Evolutionary conservation across 2,329 filamentous ascomycete species (phyloP).

Genomic region (Sporothrix curviconia): DNA sequence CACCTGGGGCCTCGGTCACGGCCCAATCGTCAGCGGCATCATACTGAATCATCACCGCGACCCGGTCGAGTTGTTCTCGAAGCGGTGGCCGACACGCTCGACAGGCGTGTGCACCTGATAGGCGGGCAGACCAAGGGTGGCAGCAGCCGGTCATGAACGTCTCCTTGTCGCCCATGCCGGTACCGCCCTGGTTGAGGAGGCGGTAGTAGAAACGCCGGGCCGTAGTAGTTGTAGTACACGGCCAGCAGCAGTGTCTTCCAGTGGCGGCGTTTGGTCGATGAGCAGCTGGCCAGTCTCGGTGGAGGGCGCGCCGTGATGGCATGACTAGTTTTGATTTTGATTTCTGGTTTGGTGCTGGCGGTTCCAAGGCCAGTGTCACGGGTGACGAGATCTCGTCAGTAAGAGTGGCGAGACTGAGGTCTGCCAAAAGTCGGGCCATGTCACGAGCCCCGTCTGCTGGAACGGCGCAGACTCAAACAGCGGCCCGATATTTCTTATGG

Average conservation of each 20-base stretch:
- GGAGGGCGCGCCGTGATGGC: constrained; percentile 27
- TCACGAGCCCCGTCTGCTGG: constrained; percentile 44
- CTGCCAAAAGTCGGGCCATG: constrained; percentile 51
- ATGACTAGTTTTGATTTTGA: no score
- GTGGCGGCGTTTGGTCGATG: constrained; percentile 41
- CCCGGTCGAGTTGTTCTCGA: constrained; percentile 23
- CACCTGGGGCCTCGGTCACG: neutral
- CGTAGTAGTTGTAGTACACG: constrained; percentile 50
- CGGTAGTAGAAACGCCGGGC: constrained; percentile 45
- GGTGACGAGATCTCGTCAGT: constrained; percentile 37
- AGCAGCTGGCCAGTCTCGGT: constrained; percentile 44
- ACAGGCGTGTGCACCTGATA: constrained; percentile 33
- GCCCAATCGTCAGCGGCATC: constrained; percentile 26
- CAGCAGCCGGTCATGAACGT: constrained; percentile 40
- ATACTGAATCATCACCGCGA: constrained; percentile 26
- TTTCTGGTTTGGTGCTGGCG: constrained; percentile 7
- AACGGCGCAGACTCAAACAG: constrained; percentile 47
- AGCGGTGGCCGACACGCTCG: constrained; percentile 27
- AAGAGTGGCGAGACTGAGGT: constrained; percentile 35
- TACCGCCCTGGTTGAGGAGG: constrained; percentile 37
- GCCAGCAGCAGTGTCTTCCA: constrained; percentile 40
- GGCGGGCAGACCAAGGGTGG: constrained; percentile 32
- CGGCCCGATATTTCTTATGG: constrained; percentile 30
- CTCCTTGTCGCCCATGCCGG: constrained; percentile 43
- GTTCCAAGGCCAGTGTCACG: no score